phyloP scores from a whole-genome alignment of 2,329 filamentous ascomycete species.

The Ceratocystis variospora region DNA sequence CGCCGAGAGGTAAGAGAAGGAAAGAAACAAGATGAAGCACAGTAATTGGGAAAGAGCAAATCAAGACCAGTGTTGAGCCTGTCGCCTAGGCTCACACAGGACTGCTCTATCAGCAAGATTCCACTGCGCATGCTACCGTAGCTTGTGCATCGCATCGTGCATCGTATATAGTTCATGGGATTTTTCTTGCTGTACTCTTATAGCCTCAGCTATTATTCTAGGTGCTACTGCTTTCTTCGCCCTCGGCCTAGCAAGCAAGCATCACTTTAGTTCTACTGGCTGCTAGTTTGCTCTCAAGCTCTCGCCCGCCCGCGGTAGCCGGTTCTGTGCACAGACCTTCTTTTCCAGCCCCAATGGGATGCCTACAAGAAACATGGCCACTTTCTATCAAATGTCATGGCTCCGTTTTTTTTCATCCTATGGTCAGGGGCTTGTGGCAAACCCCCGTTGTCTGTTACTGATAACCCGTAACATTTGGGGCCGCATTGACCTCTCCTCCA shows the following conservation, averaged over 20 bases:
- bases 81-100: too few species aligned
- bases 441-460: not conserved
- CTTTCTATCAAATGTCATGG: slow-evolving; percentile 6
- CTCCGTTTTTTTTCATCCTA: not conserved
- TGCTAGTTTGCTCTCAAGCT: too few species aligned
- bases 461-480: not conserved
- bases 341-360: not conserved
- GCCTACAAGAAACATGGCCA: slow-evolving; percentile 4
- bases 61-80: too few species aligned
- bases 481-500: not conserved
- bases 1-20: not conserved
- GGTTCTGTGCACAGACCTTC: not conserved
- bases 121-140: too few species aligned
- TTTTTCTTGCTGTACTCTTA: too few species aligned
- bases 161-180: too few species aligned
- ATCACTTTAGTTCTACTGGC: too few species aligned
- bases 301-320: not conserved
- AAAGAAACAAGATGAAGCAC: not conserved
- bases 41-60: not conserved
- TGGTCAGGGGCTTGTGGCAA: slow-evolving; percentile 2
- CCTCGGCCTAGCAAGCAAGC: too few species aligned
- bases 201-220: too few species aligned
- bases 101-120: too few species aligned
- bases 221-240: too few species aligned
- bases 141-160: too few species aligned